Base-by-base conservation (phyloP, 1,284 basidiomycete species). In the Sparassis latifolia region DNA sequence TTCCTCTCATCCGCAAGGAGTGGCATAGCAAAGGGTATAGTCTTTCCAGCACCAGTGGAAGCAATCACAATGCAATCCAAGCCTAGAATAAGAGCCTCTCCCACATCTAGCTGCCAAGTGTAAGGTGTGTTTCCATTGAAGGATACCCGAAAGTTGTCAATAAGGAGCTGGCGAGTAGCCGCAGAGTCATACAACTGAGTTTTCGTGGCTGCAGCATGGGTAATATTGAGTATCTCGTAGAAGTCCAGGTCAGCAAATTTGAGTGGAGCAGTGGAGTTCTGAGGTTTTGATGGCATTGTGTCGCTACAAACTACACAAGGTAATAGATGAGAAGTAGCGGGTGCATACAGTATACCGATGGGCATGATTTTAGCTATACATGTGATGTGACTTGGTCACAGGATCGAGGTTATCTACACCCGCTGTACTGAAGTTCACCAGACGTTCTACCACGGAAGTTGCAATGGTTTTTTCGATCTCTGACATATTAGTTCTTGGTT, bases 21-120 rank as follows among this genome's bases (percentile, higher is more conserved):
- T 1, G 65, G 67, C 50, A 69, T 48, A 39, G 66, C 58, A 49
- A 70, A 71, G 1, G 69, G 67, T 28, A 70, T 59, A 0, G 69
- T 71, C 51, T 71, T 70, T 1, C 67, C 67, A 2, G 61, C 55
- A 1, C 69, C 65, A 4, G 67, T 69, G 5, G 64, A 63, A 2
- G 69, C 66, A 43, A 71, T 63, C 0, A 69, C 60, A 3, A 64
- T 50, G n/a, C 50, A 58, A 50, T 72, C 68, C 0, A 70, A 41
- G 2, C 67, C 64, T 1, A 70, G 56, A 0, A 67, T 43, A 7
- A 70, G 42, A 1, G 66, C 61, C 55, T 71, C 68, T 0, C 65
- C 56, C 2, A 64, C 56, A 52, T 73, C 66, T 1, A 69, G 52
- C 52, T 73, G 71, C 65, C 66, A 71, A 3, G 55, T 52, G 52